Evolutionary conservation across 2,329 filamentous ascomycete genomes (phyloP), one percentile per base, ranked within the genome.

Genomic region (Penicillium sp.): DNA sequence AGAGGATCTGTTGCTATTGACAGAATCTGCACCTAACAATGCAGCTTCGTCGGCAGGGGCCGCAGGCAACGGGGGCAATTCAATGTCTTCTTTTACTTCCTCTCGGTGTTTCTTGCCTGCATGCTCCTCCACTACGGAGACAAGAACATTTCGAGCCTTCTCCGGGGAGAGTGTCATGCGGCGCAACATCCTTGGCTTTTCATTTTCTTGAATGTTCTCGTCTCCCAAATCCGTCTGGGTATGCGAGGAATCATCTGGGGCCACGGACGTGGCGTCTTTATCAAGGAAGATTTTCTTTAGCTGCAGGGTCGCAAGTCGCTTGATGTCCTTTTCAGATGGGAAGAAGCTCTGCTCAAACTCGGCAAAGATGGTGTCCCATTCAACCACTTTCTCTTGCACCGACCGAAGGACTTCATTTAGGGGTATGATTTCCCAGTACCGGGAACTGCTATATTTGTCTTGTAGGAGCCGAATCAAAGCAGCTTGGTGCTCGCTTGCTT

Each of bases 371-470:
- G 88, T 86, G 68, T 99, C 95, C 94, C 94, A 99, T 61, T 92
- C 90, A 20, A 92, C 87, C 4, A 93, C 92, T 64, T 90, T 95
- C 69, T 97, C 92, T 61, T 97, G 87, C 80, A 96, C 94, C 53
- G 90, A 89, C 62, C 93, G 87, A 48, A 97, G 85, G 7, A 93
- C 89, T 54, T 88, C 83, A 65, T 97, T 99, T 60, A 99, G 82
- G 0, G 95, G 94, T 48, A 97, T 92, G 52, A 97, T 88, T 73
- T 99, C 94, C 77, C 96, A 99, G 70, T 97, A 97, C 69, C 91
- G 92, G 2, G 92, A 96, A 60, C 87, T 87, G 77, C 94, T 92
- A 69, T 99, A 99, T 59, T 90, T 90, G 31, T 92, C 87, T 71
- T 97, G 92, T 9, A 99, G 80, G 59, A 90, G 89, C 50, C 84